A percentile compares a stretch with the other conserved stretches of the same genome.
These are phyloP conservation scores for Albizia julibrissin DNA, from an alignment of 306 rosid species.

Conservation along the genomic window DNA sequence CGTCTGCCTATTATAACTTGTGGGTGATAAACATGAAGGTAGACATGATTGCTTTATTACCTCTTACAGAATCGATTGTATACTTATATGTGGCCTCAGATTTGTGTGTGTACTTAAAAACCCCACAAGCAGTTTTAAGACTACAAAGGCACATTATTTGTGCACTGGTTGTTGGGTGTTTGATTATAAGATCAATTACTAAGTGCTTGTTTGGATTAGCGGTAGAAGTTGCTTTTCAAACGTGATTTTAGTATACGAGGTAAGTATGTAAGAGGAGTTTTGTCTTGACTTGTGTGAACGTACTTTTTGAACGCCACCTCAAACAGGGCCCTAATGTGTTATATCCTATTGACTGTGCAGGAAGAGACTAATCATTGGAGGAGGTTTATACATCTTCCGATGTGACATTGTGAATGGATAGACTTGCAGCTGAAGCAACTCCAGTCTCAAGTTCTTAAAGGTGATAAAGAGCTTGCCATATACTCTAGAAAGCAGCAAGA, in stretches of 20 bases:
- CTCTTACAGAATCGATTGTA: conserved; percentile 11
- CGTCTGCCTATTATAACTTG: background rate
- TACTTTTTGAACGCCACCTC: too few relatives aligned
- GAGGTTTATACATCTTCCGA: conserved; percentile 60
- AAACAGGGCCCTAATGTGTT: background rate
- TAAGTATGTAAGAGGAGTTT: too few relatives aligned
- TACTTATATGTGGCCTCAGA: conserved; percentile 22
- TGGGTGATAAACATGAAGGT: background rate
- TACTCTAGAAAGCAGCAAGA: conserved; percentile 39
- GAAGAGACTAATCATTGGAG: conserved; percentile 83
- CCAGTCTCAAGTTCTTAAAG: conserved; percentile 51
- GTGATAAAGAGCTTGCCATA: conserved; percentile 54
- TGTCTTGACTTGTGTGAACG: too few relatives aligned
- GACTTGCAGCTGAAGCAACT: conserved; percentile 67
- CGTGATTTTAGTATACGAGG: too few relatives aligned
- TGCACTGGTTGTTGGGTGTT: too few relatives aligned
- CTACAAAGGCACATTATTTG: too few relatives aligned
- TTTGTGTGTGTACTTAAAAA: conserved; percentile 5
- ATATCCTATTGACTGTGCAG: conserved; percentile 44
- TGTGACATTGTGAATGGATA: conserved; percentile 87
- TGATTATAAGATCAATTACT: too few relatives aligned
- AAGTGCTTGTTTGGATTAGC: too few relatives aligned
- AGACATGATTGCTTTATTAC: conserved; percentile 10
- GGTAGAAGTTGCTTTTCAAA: too few relatives aligned
- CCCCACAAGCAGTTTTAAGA: too few relatives aligned